Evolutionary conservation across 768 basidiomycete genomes (phyloP), one percentile per base, ranked within the genome.

Genomic region (Strobilomyces confusus): DNA sequence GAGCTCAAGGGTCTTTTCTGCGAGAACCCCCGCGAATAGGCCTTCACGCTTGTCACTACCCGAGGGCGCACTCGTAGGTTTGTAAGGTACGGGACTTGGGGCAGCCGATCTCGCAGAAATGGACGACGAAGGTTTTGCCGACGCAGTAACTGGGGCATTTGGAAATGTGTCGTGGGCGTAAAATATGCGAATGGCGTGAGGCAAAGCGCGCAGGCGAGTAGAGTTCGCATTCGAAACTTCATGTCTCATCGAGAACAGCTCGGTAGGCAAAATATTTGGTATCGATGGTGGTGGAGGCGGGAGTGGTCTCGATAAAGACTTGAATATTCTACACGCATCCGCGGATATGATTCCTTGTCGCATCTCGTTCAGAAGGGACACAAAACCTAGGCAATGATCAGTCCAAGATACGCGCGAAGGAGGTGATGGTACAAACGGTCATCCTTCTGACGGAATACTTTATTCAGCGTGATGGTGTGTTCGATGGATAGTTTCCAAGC

Each of bases 371-470:
- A 92, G 69, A 66, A 89, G 80, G 48, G 81, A 76, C 55, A 89
- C 77, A 59, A 91, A 87, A 26, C 73, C 86, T 87, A 57, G 22
- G 32, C 19, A 20, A 23, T 19, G 26, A 23, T 3, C 13, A 51
- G 45, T 37, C 9, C 5, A 30, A 42, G 9, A 4, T 2, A 40
- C 34, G 43, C 13, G 19, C 23, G 17, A 20, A 32, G 19, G 3
- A n/a, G 1, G 29, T 7, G 14, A 30, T 13, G 9, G 30, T 9
- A 49, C 81, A 58, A 57, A 87, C 87, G 69, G 42, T 79, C 75
- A 62, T 89, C 87, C 48, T 83, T 88, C 64, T 91, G 89, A 25
- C 89, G 70, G 68, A 87, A 90, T 5, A 91, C 89, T 58, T 86
- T 81, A 5, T 76, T 83, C 3, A 92, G 74, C 47, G 79, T 84